phyloP scores from a whole-genome alignment of 345 rosid species.

The Fremontodendron californicum region DNA sequence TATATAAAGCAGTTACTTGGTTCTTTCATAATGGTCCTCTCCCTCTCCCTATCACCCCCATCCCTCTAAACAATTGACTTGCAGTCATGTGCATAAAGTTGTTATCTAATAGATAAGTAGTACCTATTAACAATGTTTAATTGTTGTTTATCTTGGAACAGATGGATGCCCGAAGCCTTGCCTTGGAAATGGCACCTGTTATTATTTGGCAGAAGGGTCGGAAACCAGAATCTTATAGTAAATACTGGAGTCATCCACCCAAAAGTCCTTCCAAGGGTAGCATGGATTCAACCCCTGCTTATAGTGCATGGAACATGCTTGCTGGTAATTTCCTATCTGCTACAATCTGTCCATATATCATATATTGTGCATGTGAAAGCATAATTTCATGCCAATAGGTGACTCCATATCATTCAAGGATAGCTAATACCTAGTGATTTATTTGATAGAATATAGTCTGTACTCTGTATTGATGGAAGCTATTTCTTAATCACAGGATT shows the following conservation, averaged over 20 bases:
- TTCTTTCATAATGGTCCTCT: neutral
- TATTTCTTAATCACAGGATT: neutral
- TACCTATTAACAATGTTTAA: neutral
- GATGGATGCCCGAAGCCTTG: slow-evolving; percentile 93
- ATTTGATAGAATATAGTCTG: neutral
- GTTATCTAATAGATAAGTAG: neutral
- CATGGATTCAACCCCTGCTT: slow-evolving; percentile 40
- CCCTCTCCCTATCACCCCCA: neutral
- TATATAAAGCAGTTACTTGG: neutral
- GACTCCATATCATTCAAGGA: neutral
- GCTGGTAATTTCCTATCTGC: slow-evolving; percentile 41
- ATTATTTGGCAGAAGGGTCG: slow-evolving; percentile 79
- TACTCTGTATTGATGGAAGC: neutral
- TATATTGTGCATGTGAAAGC: neutral
- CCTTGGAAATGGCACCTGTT: slow-evolving; percentile 84
- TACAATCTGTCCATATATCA: neutral
- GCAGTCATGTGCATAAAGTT: neutral
- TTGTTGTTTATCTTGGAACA: slow-evolving; percentile 25
- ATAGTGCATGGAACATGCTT: slow-evolving; percentile 79
- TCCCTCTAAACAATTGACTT: neutral
- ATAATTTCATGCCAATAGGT: neutral
- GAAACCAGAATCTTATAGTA: slow-evolving; percentile 58
- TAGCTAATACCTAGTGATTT: neutral
- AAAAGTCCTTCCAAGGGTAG: slow-evolving; percentile 49
- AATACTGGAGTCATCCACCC: slow-evolving; percentile 61